Conservation (phyloP, 1,284 basidiomycete genomes). For the Microbotryum lychnidis-dioicae region DNA sequence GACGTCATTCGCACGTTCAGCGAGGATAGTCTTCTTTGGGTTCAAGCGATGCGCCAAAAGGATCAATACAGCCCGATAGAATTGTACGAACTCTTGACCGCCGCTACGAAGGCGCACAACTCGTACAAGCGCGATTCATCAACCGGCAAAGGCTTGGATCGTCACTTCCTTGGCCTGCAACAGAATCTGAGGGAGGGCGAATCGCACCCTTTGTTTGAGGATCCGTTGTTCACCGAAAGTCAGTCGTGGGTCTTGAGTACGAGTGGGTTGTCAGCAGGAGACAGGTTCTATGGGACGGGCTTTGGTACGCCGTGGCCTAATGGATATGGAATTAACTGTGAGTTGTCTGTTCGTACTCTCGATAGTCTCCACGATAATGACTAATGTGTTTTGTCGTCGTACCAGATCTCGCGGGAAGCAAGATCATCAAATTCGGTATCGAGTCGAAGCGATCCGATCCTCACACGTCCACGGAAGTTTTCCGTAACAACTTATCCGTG, state of each 20-base stretch:
- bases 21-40: slow-evolving; percentile 67
- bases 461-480: slow-evolving; percentile 61
- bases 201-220: slow-evolving; percentile 57
- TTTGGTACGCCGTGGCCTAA: slow-evolving; percentile 72
- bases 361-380: too few relatives aligned
- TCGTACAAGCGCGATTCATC: slow-evolving; percentile 69
- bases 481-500: slow-evolving; percentile 60
- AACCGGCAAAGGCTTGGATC: slow-evolving; percentile 78
- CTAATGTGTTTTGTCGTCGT: background rate
- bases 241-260: slow-evolving; percentile 87
- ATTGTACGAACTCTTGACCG: slow-evolving; percentile 53
- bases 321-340: slow-evolving; percentile 89
- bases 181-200: slow-evolving; percentile 52
- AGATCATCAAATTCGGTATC: slow-evolving; percentile 85
- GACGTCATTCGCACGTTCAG: slow-evolving; percentile 82
- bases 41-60: slow-evolving; percentile 63
- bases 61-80: slow-evolving; percentile 47
- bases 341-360: slow-evolving; percentile 36
- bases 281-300: slow-evolving; percentile 84
- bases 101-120: slow-evolving; percentile 67
- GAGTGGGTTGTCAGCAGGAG: slow-evolving; percentile 78
- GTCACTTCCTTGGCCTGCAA: slow-evolving; percentile 80
- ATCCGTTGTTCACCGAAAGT: slow-evolving; percentile 67
- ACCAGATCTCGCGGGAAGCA: slow-evolving; percentile 70
- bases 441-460: slow-evolving; percentile 74